These are phyloP conservation scores for Alternaria triticina DNA, from an alignment of 2,329 filamentous ascomycete species.

Conservation along the genomic window DNA sequence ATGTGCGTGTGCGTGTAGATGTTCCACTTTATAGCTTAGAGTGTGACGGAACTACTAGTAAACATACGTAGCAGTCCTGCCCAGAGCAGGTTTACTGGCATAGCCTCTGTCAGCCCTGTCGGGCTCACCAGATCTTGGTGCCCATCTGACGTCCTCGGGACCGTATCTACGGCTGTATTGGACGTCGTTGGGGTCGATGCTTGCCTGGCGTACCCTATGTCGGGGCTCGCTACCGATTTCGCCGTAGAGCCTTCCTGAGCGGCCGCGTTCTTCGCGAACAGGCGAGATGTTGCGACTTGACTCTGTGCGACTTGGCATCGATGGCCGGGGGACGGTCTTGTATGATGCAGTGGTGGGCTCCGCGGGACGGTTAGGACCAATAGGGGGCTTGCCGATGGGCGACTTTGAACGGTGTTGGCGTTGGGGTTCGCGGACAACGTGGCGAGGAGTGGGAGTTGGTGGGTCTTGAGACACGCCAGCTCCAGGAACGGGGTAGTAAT, in stretches of 20 bases:
- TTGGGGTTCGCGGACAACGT: conserved; percentile 41
- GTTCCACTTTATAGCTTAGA: background rate
- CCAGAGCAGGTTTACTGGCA: conserved; percentile 31
- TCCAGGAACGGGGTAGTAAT: conserved; percentile 35
- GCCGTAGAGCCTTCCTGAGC: conserved; percentile 32
- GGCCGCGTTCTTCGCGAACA: conserved; percentile 34
- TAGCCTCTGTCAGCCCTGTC: conserved; percentile 31
- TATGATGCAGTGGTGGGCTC: conserved; percentile 19
- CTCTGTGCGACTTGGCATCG: conserved; percentile 27
- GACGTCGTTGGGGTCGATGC: conserved; percentile 41
- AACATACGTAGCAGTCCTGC: conserved; percentile 36
- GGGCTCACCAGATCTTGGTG: conserved; percentile 28
- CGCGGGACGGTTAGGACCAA: conserved; percentile 38
- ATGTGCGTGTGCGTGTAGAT: background rate
- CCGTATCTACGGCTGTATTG: conserved; percentile 39
- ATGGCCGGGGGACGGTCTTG: conserved; percentile 17
- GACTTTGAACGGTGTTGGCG: conserved; percentile 36
- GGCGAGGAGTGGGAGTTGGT: conserved; percentile 34
- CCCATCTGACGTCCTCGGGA: conserved; percentile 48
- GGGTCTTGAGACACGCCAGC: conserved; percentile 36
- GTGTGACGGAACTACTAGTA: conserved; percentile 27
- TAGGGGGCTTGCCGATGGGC: conserved; percentile 41
- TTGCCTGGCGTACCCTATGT: conserved; percentile 30
- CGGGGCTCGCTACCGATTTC: conserved; percentile 26
- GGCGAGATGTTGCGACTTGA: conserved; percentile 35